A percentile compares a stretch with the other conserved stretches of the same genome.
Conservation (phyloP, 2,329 filamentous ascomycete genomes). For the Alternaria gansuensis region DNA sequence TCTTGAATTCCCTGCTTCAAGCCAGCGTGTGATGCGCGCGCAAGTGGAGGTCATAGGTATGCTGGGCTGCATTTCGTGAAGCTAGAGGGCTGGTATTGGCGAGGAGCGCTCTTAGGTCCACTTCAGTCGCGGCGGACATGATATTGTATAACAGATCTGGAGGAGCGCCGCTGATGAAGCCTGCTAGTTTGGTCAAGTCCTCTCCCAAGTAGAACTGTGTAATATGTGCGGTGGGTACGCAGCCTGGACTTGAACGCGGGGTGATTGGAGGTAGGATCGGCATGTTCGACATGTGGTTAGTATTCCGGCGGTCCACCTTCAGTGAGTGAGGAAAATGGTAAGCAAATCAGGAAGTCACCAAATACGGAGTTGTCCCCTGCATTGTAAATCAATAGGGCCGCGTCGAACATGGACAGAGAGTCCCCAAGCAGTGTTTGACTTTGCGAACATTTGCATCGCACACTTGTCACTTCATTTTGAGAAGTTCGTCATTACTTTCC, state of each 20-base stretch:
- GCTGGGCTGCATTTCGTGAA: not conserved
- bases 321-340: not conserved
- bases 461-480: not conserved
- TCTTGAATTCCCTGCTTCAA: not conserved
- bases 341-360: not conserved
- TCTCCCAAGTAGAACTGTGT: not conserved
- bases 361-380: not conserved
- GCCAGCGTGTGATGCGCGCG: not conserved
- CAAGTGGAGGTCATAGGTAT: not conserved
- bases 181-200: not conserved
- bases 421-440: not conserved
- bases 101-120: not conserved
- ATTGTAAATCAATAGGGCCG: not conserved
- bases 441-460: not conserved
- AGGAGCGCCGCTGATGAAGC: conserved; percentile 2
- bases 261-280: not conserved
- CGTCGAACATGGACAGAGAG: not conserved
- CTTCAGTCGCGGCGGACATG: not conserved
- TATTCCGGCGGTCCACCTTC: not conserved
- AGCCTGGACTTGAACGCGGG: not conserved
- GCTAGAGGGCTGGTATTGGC: not conserved
- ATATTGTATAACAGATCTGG: not conserved
- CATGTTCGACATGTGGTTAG: not conserved
- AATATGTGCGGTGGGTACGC: not conserved
- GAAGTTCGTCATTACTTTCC: not conserved